These are phyloP conservation scores for Mrakia gelida DNA, from an alignment of 768 basidiomycete species.

Conservation along the genomic window DNA sequence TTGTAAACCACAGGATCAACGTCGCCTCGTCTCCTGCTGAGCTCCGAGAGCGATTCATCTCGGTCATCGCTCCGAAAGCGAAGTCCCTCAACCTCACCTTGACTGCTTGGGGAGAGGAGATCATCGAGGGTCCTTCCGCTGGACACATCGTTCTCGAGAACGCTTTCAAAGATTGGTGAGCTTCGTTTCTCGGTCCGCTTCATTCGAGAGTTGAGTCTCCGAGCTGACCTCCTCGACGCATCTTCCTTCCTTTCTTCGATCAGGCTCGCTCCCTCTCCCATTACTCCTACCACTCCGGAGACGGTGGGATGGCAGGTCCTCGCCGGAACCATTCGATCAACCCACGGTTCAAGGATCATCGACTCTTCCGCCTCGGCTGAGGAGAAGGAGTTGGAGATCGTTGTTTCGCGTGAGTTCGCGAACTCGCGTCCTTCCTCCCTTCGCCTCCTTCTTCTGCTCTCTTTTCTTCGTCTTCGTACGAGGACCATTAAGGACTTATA, in stretches of 20 bases:
- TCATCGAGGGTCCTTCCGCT: slow-evolving; percentile 20
- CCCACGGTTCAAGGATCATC: slow-evolving; percentile 33
- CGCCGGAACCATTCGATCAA: slow-evolving; percentile 36
- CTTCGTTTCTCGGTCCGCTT: not conserved
- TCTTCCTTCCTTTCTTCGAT: slow-evolving; percentile 1
- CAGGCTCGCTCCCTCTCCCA: slow-evolving; percentile 40
- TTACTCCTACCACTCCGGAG: slow-evolving; percentile 37
- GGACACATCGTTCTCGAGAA: slow-evolving; percentile 36
- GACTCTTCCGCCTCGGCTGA: not conserved
- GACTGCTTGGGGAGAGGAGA: slow-evolving; percentile 37
- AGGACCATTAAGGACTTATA: slow-evolving; percentile 16
- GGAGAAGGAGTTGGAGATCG: not conserved
- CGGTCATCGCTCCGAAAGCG: slow-evolving; percentile 34
- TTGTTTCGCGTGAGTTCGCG: not conserved
- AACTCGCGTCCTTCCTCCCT: not conserved
- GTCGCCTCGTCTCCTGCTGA: slow-evolving; percentile 38
- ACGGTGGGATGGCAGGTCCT: slow-evolving; percentile 39
- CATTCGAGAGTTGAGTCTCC: not conserved
- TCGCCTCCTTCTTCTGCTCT: not conserved
- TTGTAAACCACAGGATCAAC: slow-evolving; percentile 43
- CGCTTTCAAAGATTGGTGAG: slow-evolving; percentile 37
- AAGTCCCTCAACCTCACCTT: slow-evolving; percentile 38
- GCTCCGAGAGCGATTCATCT: slow-evolving; percentile 36
- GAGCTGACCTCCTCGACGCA: not conserved
- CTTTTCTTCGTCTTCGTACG: not conserved